These are phyloP conservation scores for Boletellus deceptivus DNA, from an alignment of 1,284 basidiomycete genomes.

Conservation along the genomic window DNA sequence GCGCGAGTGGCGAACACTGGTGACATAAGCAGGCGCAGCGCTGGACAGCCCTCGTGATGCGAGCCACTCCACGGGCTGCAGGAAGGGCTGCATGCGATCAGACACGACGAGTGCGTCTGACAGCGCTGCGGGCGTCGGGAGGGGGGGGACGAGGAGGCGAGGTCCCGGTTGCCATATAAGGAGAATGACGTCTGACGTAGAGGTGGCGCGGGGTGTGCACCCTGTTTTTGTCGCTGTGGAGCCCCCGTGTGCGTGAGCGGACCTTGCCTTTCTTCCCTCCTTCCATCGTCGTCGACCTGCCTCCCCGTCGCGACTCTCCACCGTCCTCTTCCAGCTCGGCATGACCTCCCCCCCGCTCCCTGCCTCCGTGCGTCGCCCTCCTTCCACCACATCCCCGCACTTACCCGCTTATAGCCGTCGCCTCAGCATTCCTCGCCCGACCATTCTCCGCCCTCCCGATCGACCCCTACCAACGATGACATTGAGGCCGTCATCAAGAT, in stretches of 20 bases:
- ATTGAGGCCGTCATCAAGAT: constrained; percentile 81
- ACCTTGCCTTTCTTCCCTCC: constrained; percentile 9
- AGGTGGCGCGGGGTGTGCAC: constrained; percentile 32
- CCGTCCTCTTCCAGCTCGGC: too few relatives aligned
- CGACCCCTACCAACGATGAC: constrained; percentile 62
- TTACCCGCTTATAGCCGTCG: constrained; percentile 10
- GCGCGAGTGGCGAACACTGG: too few relatives aligned
- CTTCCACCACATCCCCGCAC: not conserved
- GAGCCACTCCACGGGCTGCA: too few relatives aligned
- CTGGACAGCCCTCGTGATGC: not conserved
- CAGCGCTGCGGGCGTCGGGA: not conserved
- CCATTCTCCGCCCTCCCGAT: constrained; percentile 23
- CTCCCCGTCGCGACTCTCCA: not conserved
- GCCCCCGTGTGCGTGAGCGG: constrained; percentile 31
- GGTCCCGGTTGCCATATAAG: constrained; percentile 12
- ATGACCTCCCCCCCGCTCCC: constrained; percentile 17
- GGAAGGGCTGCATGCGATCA: too few relatives aligned
- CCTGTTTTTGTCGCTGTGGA: constrained; percentile 38
- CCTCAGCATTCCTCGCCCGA: constrained; percentile 9
- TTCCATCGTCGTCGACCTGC: constrained; percentile 6
- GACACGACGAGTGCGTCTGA: not conserved
- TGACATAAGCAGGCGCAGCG: not conserved
- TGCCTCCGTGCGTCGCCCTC: constrained; percentile 11
- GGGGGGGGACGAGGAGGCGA: constrained; percentile 4
- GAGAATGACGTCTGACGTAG: constrained; percentile 34